Conservation (phyloP, 2,329 filamentous ascomycete genomes). For the Paraphoma sp. region DNA sequence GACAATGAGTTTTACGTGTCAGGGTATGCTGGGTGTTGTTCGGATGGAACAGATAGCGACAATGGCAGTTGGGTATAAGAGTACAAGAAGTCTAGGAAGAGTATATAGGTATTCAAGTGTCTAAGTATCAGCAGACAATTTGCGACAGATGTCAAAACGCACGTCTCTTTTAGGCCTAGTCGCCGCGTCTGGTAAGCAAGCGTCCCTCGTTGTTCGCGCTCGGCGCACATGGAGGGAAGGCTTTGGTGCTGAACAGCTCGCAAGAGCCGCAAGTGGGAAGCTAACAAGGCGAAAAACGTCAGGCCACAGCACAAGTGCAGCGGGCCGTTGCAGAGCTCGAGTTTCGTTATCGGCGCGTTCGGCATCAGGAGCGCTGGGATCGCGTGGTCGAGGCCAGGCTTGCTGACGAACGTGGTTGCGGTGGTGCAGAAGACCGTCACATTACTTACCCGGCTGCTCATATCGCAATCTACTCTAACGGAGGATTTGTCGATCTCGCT, state of each 20-base stretch:
- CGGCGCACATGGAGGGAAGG: conserved; percentile 8
- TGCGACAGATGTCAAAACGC: conserved; percentile 35
- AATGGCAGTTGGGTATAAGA: conserved; percentile 1
- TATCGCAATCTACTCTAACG: background rate
- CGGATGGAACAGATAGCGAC: background rate
- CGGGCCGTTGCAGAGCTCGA: conserved; percentile 15
- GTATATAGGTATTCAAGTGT: conserved; percentile 3
- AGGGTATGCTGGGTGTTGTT: background rate
- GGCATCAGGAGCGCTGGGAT: conserved; percentile 8
- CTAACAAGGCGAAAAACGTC: background rate
- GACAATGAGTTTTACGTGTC: background rate
- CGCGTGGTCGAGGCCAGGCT: conserved; percentile 12
- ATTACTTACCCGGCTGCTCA: background rate
- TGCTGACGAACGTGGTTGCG: conserved; percentile 13
- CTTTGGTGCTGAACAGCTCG: background rate
- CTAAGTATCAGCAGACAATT: conserved; percentile 38
- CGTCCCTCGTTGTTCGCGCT: conserved; percentile 10
- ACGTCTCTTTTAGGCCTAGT: conserved; percentile 29
- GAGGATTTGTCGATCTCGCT: background rate
- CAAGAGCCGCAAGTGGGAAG: conserved; percentile 2
- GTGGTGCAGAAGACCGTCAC: background rate
- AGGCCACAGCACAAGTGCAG: conserved; percentile 2
- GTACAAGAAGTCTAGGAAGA: conserved; percentile 11
- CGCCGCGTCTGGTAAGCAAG: conserved; percentile 11
- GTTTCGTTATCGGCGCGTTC: conserved; percentile 24